Percentiles rank a stretch among this genome's conserved stretches.
Conservation (phyloP, 352 stramenopile genomes). For the Globisporangium apiculatum region DNA sequence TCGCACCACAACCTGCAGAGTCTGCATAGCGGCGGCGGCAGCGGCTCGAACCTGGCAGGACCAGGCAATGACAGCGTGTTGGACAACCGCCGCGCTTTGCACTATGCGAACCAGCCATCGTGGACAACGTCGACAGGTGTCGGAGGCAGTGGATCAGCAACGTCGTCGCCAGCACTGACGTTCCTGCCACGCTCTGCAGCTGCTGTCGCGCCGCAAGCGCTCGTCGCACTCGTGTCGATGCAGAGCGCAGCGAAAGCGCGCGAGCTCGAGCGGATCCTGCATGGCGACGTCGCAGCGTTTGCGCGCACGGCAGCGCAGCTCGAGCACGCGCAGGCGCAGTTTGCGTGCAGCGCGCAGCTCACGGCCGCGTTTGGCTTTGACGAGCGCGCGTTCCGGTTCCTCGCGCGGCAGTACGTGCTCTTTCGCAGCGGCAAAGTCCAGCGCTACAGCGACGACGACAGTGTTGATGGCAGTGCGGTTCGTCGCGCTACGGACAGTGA, state of each 20-base stretch:
- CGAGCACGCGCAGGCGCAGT: conserved; percentile 51
- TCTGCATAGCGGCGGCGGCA: conserved; percentile 7
- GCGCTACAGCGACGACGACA: conserved; percentile 1
- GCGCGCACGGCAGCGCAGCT: conserved; percentile 42
- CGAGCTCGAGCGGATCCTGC: conserved; percentile 65
- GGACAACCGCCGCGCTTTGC: conserved; percentile 9
- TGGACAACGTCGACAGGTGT: neutral
- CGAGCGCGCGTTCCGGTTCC: conserved; percentile 76
- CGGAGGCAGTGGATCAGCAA: neutral
- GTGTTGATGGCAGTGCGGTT: too few species aligned
- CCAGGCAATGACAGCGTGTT: conserved; percentile 1
- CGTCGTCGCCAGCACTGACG: conserved; percentile 36
- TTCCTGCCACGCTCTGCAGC: conserved; percentile 13
- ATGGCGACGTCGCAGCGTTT: conserved; percentile 56
- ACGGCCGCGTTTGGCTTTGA: conserved; percentile 84
- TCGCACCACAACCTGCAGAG: conserved; percentile 16
- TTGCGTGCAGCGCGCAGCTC: conserved; percentile 57
- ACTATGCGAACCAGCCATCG: conserved; percentile 15
- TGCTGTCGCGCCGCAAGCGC: conserved; percentile 26
- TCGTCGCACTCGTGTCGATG: conserved; percentile 71
- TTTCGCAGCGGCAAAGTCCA: conserved; percentile 18
- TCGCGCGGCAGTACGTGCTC: conserved; percentile 67
- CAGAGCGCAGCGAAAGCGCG: conserved; percentile 56
- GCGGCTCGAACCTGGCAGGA: conserved; percentile 6
- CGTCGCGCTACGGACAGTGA: neutral